Evolutionary conservation across 2,329 filamentous ascomycete genomes (phyloP).

Genomic region (Cladosporium sp.): DNA sequence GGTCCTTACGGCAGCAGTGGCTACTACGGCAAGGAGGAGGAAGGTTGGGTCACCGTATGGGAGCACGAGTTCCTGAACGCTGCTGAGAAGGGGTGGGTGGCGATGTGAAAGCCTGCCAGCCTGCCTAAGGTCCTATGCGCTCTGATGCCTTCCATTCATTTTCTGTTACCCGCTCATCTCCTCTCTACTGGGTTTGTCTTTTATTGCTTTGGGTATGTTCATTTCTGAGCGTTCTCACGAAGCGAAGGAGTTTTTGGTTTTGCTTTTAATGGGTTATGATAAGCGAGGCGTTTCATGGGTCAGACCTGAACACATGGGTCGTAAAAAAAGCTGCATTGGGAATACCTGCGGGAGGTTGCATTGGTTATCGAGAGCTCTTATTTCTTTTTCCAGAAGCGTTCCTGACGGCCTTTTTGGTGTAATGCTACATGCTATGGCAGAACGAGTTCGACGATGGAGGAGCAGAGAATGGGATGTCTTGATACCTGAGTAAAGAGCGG

Average conservation of each 20-base stretch:
- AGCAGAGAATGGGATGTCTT: neutral
- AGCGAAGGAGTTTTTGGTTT: neutral
- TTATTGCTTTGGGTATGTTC: neutral
- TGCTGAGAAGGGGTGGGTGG: conserved; percentile 37
- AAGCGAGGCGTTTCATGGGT: neutral
- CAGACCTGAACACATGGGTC: neutral
- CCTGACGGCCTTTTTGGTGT: neutral
- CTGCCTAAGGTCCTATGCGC: neutral
- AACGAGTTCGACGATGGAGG: neutral
- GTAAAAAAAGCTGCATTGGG: neutral
- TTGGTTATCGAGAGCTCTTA: neutral
- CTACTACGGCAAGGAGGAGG: conserved; percentile 50
- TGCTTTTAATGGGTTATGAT: neutral
- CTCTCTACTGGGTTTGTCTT: neutral
- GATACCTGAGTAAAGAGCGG: neutral
- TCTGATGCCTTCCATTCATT: neutral
- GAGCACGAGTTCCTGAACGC: conserved; percentile 37
- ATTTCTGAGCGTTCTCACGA: neutral
- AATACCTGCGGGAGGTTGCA: neutral
- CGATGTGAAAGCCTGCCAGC: conserved; percentile 24
- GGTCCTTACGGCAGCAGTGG: conserved; percentile 53
- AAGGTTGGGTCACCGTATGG: conserved; percentile 42
- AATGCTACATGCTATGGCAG: neutral
- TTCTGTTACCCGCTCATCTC: neutral
- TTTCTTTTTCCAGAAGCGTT: neutral